Evolutionary conservation across 768 basidiomycete genomes (phyloP), one percentile per base, ranked within the genome.

Genomic region (Tylopilus rubrobrunneus): DNA sequence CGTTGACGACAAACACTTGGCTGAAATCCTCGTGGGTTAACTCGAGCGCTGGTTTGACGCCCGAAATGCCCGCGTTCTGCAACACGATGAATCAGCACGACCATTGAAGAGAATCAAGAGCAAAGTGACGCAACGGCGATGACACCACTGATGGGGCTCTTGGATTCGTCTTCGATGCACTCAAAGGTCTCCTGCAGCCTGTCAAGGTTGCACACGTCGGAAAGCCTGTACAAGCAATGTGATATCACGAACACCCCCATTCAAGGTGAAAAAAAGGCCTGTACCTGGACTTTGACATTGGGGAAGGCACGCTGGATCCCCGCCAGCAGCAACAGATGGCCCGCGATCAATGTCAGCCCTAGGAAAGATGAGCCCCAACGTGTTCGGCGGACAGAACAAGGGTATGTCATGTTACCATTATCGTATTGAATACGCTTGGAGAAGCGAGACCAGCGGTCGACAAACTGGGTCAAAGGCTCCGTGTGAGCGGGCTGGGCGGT

Each of bases 1-100:
- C 84, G 55, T 87, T 87, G 15, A 81, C 78, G 46, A 74, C 73
- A 56, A 76, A 86, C 0, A 85, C 76, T 12, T 64, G 68, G 1
- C 72, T 61, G 68, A 84, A 87, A 52, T 87, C 85, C 0, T 81
- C 77, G 5, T 71, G 61, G 1, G 72, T 74, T 51, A 86, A 66
- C 2, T 87, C 80, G 25, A 84, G 46, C 0, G 84, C 84, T 0
- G 81, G 79, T 67, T 86, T 86, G 41, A 82, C 36, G 82, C 19
- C 75, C 0, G 85, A 84, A 14, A 83, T 75, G 3, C 84, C 85
- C 0, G 85, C 81, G 44, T 84, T 84, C 82, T 84, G 40, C 12
- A 11, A 12, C 3, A 23, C 39, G 31, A 31, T 11, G 25, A 25
- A 31, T 31, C 10, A 31, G 31, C 31, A 31, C 31, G 10, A 31